A percentile compares a stretch with the other conserved stretches of the same genome.
Evolutionary conservation across 306 rosid species (phyloP).

Genomic region (Citrullus colocynthis): DNA sequence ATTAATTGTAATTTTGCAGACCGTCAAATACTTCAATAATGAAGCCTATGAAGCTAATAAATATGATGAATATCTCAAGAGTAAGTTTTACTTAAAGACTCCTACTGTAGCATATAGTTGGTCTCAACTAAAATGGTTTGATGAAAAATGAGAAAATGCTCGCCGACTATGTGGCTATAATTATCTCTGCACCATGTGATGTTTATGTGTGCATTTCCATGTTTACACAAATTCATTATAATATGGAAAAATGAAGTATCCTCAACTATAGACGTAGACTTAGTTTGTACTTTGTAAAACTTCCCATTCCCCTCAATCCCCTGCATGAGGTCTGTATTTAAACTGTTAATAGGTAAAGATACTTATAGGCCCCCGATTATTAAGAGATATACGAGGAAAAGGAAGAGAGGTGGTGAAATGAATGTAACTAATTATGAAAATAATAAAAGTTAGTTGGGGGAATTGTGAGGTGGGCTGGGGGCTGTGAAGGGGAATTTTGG

Average conservation of each 20-base stretch:
- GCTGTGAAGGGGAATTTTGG: no score
- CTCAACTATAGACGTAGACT: background rate
- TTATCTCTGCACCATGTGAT: background rate
- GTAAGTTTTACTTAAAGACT: slow-evolving; percentile 37
- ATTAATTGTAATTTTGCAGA: slow-evolving; percentile 31
- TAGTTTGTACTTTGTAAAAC: background rate
- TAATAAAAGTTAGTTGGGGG: no score
- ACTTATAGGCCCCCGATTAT: no score
- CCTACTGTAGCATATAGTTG: background rate
- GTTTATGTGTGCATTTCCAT: background rate
- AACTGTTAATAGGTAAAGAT: background rate
- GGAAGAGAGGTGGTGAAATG: no score
- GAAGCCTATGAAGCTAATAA: slow-evolving; percentile 68
- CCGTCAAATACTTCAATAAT: slow-evolving; percentile 90
- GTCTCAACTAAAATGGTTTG: background rate
- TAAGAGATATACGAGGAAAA: no score
- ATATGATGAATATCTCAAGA: slow-evolving; percentile 64
- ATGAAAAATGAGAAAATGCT: background rate
- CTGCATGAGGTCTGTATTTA: background rate
- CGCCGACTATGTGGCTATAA: background rate
- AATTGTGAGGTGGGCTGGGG: no score
- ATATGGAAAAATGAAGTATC: background rate
- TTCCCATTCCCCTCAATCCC: background rate
- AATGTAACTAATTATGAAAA: no score
- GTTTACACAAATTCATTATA: background rate